Evolutionary conservation across 2,329 filamentous ascomycete genomes (phyloP).

Genomic region (Daldinia sp.): DNA sequence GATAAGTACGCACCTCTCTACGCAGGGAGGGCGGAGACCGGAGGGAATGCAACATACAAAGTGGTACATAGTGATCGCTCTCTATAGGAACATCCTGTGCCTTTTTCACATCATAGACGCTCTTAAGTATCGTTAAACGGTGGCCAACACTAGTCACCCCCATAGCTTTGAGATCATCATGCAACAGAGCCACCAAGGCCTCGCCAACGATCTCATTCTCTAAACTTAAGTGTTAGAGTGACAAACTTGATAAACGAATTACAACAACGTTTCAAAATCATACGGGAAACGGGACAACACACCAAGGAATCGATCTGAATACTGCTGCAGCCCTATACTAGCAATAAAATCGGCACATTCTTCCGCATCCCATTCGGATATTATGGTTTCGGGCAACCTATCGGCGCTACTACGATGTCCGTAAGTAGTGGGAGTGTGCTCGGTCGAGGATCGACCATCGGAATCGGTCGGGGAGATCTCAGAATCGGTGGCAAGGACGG

Average conservation of each 20-base stretch:
- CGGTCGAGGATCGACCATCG: slow-evolving; percentile 71
- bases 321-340: slow-evolving; percentile 81
- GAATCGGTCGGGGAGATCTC: slow-evolving; percentile 76
- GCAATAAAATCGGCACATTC: slow-evolving; percentile 91
- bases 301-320: slow-evolving; percentile 86
- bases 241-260: slow-evolving; percentile 35
- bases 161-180: slow-evolving; percentile 95
- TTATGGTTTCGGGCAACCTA: slow-evolving; percentile 75
- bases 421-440: slow-evolving; percentile 83
- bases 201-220: slow-evolving; percentile 96
- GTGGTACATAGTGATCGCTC: slow-evolving; percentile 89
- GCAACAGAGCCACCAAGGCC: slow-evolving; percentile 84
- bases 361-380: slow-evolving; percentile 82
- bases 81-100: slow-evolving; percentile 92
- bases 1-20: background rate
- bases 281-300: slow-evolving; percentile 46
- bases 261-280: background rate
- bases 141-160: slow-evolving; percentile 93
- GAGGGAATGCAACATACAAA: slow-evolving; percentile 69
- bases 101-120: slow-evolving; percentile 94
- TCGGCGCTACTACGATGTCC: slow-evolving; percentile 71
- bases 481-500: slow-evolving; percentile 70
- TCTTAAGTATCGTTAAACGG: slow-evolving; percentile 92
- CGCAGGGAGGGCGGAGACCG: background rate
- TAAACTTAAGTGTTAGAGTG: slow-evolving; percentile 49